phyloP scores from a whole-genome alignment of 1,284 basidiomycete genomes.

The Pisolithus thermaeus region DNA sequence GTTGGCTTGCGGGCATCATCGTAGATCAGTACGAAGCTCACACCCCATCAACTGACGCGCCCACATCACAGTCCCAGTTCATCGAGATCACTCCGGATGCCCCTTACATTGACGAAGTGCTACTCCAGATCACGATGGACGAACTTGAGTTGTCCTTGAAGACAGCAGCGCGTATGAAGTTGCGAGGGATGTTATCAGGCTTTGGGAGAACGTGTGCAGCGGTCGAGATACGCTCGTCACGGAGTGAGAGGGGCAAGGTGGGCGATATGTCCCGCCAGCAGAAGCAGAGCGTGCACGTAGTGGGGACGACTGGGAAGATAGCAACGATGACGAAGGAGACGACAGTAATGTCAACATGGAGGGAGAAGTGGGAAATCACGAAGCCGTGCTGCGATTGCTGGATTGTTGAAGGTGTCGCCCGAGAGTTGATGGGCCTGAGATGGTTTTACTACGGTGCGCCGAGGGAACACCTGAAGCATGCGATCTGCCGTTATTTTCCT shows the following conservation, averaged over 20 bases:
- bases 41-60: conserved; percentile 8
- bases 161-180: conserved; percentile 73
- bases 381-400: conserved; percentile 24
- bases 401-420: conserved; percentile 9
- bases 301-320: conserved; percentile 34
- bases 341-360: conserved; percentile 24
- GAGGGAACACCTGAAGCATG: no score
- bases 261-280: conserved; percentile 52
- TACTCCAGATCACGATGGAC: conserved; percentile 77
- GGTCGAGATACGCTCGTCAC: conserved; percentile 38
- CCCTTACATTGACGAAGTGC: conserved; percentile 70
- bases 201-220: conserved; percentile 53
- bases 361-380: conserved; percentile 6
- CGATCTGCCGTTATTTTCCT: no score
- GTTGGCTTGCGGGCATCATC: conserved; percentile 77
- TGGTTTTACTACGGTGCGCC: no score
- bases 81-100: conserved; percentile 44
- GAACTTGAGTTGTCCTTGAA: conserved; percentile 80
- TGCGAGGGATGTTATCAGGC: conserved; percentile 59
- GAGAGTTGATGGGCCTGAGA: no score
- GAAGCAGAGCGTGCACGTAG: conserved; percentile 34
- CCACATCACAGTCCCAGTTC: not conserved
- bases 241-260: conserved; percentile 59
- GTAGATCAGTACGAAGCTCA: conserved; percentile 77
- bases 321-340: conserved; percentile 41